phyloP scores from a whole-genome alignment of 2,329 filamentous ascomycete genomes.

The Clarireedia homoeocarpa region DNA sequence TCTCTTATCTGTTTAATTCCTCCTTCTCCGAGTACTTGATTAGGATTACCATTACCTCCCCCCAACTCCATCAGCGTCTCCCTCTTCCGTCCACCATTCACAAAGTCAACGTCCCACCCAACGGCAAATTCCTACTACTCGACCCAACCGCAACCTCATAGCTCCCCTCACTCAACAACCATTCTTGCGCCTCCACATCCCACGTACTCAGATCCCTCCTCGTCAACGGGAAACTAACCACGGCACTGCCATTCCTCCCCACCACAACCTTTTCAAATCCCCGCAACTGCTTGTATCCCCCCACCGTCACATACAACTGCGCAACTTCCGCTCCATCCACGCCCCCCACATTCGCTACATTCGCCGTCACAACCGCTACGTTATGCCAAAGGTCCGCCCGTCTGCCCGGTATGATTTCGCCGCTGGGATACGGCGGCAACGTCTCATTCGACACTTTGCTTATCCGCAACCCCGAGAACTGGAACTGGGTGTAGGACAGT shows the following conservation, averaged over 20 bases:
- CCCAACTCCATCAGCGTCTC: background rate
- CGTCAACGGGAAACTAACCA: constrained; percentile 44
- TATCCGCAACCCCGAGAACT: constrained; percentile 36
- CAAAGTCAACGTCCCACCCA: background rate
- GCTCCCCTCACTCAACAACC: constrained; percentile 30
- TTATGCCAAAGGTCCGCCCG: constrained; percentile 47
- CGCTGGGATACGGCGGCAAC: constrained; percentile 33
- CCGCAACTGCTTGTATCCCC: constrained; percentile 51
- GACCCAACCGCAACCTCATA: constrained; percentile 4
- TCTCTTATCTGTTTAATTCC: too few species aligned
- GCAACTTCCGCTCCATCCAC: constrained; percentile 24
- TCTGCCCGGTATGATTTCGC: constrained; percentile 34
- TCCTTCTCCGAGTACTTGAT: too few species aligned
- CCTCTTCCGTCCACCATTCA: background rate
- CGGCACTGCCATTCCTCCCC: constrained; percentile 35
- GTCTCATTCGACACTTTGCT: too few species aligned
- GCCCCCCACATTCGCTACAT: constrained; percentile 44
- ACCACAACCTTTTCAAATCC: constrained; percentile 53
- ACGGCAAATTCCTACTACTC: constrained; percentile 3
- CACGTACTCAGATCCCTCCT: constrained; percentile 56
- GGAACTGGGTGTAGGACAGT: constrained; percentile 48
- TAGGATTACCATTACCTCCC: background rate
- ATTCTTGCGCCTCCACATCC: constrained; percentile 52
- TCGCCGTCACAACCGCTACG: constrained; percentile 39
- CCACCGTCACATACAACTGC: constrained; percentile 28